Evolutionary conservation across 2,329 filamentous ascomycete species (phyloP).

Genomic region (Akanthomyces dipterigenus): DNA sequence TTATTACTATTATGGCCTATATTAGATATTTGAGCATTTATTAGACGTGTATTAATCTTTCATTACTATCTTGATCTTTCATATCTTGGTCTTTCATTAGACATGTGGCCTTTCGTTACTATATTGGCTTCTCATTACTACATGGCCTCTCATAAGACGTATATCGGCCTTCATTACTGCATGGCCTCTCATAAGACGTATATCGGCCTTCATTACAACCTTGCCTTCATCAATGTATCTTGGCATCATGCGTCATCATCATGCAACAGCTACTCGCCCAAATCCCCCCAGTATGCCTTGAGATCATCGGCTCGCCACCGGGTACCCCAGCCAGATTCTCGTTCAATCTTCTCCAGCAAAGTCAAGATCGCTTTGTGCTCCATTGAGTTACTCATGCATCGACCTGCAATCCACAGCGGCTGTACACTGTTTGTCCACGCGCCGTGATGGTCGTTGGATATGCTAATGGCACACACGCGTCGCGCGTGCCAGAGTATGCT

Average conservation of each 20-base stretch:
- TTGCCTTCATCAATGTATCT: no score
- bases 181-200: no score
- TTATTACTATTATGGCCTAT: no score
- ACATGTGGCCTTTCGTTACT: no score
- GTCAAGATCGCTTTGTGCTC: conserved; percentile 38
- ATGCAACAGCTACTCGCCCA: conserved; percentile 18
- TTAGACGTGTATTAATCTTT: no score
- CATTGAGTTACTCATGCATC: conserved; percentile 41
- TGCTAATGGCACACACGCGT: conserved; percentile 45
- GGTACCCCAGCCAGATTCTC: conserved; percentile 46
- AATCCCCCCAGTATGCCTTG: conserved; percentile 43
- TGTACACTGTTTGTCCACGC: conserved; percentile 50
- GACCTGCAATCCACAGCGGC: conserved; percentile 46
- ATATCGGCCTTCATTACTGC: no score
- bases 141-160: no score
- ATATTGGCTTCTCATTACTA: no score
- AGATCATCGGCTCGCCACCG: conserved; percentile 47
- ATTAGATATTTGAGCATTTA: no score
- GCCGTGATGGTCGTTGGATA: conserved; percentile 45
- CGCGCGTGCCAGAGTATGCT: conserved; percentile 45
- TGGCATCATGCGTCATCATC: neutral
- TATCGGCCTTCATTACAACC: no score
- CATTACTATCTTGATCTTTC: no score
- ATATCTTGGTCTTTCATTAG: no score
- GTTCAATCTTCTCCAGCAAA: conserved; percentile 41